Conservation (phyloP, 192 early-diverging fungal species). For the Gaertneriomyces sp. region DNA sequence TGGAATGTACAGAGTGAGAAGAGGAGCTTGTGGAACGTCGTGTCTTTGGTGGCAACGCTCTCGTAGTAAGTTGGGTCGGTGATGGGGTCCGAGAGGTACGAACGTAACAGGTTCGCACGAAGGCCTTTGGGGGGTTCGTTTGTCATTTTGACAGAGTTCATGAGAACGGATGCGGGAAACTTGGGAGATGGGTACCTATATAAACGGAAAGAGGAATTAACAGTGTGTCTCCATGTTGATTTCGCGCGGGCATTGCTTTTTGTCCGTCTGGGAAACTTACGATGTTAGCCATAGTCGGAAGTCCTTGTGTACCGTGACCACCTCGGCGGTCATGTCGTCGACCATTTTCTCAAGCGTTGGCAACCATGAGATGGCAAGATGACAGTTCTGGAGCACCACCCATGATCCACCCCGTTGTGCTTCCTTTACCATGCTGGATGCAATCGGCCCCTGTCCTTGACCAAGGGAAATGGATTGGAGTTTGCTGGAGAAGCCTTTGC, state of each 20-base stretch:
- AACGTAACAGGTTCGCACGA: conserved; percentile 56
- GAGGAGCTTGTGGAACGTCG: conserved; percentile 55
- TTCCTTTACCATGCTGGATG: conserved; percentile 57
- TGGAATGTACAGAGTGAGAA: conserved; percentile 67
- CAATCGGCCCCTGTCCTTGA: conserved; percentile 64
- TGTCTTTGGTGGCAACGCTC: conserved; percentile 45
- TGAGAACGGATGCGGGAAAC: conserved; percentile 58
- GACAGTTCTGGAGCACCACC: conserved; percentile 67
- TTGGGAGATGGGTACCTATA: conserved; percentile 42
- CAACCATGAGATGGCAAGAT: conserved; percentile 61
- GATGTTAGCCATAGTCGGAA: conserved; percentile 61
- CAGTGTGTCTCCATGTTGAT: no score
- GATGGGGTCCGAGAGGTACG: conserved; percentile 57
- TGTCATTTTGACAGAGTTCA: conserved; percentile 66
- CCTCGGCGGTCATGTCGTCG: conserved; percentile 53
- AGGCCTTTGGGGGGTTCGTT: conserved; percentile 64
- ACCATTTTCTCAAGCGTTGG: conserved; percentile 55
- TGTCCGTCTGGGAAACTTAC: no score
- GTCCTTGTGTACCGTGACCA: conserved; percentile 49
- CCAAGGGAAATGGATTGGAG: conserved; percentile 59
- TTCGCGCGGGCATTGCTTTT: no score
- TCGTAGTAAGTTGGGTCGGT: conserved; percentile 59
- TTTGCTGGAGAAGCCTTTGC: conserved; percentile 53
- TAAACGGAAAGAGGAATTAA: no score
- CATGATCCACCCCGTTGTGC: conserved; percentile 57